Evolutionary conservation across 2,329 filamentous ascomycete genomes (phyloP).

Genomic region (Nothopassalora personata): DNA sequence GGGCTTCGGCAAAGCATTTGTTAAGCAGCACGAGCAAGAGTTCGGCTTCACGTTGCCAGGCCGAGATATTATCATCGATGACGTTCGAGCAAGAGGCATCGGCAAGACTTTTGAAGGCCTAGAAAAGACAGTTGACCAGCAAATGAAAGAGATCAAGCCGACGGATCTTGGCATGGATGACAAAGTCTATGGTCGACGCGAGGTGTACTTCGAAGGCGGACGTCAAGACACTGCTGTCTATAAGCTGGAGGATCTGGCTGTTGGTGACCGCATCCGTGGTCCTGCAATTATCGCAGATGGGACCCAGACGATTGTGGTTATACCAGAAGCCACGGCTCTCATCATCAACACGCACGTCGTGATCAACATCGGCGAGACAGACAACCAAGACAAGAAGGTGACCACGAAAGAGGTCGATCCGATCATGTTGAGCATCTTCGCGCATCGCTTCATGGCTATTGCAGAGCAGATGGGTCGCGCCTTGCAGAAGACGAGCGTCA

Average conservation of each 20-base stretch:
- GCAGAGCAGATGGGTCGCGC: slow-evolving; percentile 79
- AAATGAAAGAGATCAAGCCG: slow-evolving; percentile 64
- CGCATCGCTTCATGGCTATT: slow-evolving; percentile 78
- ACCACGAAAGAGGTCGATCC: slow-evolving; percentile 61
- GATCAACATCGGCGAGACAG: slow-evolving; percentile 65
- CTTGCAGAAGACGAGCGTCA: slow-evolving; percentile 73
- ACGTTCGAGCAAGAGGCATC: slow-evolving; percentile 81
- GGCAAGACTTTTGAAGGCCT: slow-evolving; percentile 78
- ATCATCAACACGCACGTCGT: slow-evolving; percentile 83
- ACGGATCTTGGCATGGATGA: slow-evolving; percentile 52
- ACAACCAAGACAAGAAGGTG: slow-evolving; percentile 42
- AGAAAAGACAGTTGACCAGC: slow-evolving; percentile 77
- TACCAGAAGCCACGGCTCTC: slow-evolving; percentile 68
- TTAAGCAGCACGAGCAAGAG: slow-evolving; percentile 83
- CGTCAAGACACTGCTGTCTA: slow-evolving; percentile 74
- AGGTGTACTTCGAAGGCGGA: slow-evolving; percentile 82
- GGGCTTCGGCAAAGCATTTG: slow-evolving; percentile 79
- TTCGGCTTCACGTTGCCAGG: slow-evolving; percentile 86
- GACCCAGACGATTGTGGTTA: slow-evolving; percentile 87
- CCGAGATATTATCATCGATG: slow-evolving; percentile 82
- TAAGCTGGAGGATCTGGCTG: slow-evolving; percentile 66
- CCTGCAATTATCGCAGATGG: slow-evolving; percentile 83
- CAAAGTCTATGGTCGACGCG: slow-evolving; percentile 60
- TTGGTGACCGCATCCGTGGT: slow-evolving; percentile 68
- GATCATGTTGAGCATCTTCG: slow-evolving; percentile 72